Evolutionary conservation across 139 green algal species (phyloP), one percentile per base, ranked within the genome.

Genomic region (Chlorella sp.): DNA sequence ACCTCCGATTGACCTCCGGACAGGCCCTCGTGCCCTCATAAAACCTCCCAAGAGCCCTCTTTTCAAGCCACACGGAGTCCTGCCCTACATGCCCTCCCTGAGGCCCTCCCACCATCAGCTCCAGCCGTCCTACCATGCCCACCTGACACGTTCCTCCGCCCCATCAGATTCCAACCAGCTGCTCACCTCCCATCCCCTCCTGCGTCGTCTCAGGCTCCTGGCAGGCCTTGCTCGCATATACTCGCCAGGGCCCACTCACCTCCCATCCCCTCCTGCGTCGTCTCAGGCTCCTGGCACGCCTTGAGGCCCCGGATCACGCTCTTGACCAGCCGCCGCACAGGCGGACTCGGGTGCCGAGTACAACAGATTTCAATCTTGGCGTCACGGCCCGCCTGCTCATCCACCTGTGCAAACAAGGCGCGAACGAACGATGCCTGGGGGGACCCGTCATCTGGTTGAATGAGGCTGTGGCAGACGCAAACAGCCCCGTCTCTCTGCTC

Each of bases 181-280:
- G n/a, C n/a, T n/a, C n/a, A n/a, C n/a, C n/a, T 23, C 92, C 92
- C 76, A 96, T 86, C 62, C 93, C 93, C 35, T 92, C 88, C 3
- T 29, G 42, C 1, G 85, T 72, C 22, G 75, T 76, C 62, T 92
- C 88, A 1, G 92, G 92, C 67, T 91, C 83, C 74, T 95, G 90
- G 49, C 79, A 82, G 0, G 89, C 90, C 34, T 85, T 87, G 5
- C n/a, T n/a, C n/a, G n/a, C n/a, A n/a, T n/a, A n/a, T n/a, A n/a
- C n/a, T n/a, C n/a, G n/a, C n/a, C n/a, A n/a, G n/a, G n/a, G n/a
- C n/a, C n/a, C n/a, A n/a, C n/a, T n/a, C n/a, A n/a, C n/a, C n/a
- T 23, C 92, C 92, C 76, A 96, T 86, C 62, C 93, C 93, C 35
- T 92, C 88, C 3, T 29, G 42, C 1, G 85, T 72, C 22, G 75